A percentile compares a stretch with the other conserved stretches of the same genome.
Evolutionary conservation across 495 filamentous ascomycete genomes (phyloP).

Genomic region (Saxispiralis lemnorum): DNA sequence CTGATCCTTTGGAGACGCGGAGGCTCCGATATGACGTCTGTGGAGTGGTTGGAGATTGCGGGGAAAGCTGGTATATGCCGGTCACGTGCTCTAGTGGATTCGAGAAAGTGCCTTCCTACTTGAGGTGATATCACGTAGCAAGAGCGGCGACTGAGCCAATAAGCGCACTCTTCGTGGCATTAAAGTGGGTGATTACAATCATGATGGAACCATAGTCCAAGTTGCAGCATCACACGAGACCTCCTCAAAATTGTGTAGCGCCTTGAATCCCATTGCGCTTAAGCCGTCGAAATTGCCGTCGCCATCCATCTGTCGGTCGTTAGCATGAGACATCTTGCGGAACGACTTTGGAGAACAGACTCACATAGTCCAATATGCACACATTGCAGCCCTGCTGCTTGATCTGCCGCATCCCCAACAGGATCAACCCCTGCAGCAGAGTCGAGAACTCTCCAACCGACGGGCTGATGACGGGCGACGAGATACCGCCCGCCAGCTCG

Average conservation of each 20-base stretch:
- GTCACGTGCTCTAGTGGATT: no score
- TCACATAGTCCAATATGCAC: slow-evolving; percentile 60
- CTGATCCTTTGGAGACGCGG: no score
- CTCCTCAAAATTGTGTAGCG: slow-evolving; percentile 63
- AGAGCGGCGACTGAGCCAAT: no score
- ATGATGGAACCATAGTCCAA: slow-evolving; percentile 40
- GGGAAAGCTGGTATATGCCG: no score
- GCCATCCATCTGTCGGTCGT: slow-evolving; percentile 39
- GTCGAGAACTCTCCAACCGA: slow-evolving; percentile 50
- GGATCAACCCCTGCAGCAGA: slow-evolving; percentile 60
- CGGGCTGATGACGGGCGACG: slow-evolving; percentile 60
- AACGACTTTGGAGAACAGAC: slow-evolving; percentile 16
- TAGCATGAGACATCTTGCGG: slow-evolving; percentile 9
- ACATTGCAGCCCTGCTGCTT: slow-evolving; percentile 54
- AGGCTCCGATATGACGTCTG: no score
- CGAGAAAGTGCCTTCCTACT: no score
- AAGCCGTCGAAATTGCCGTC: slow-evolving; percentile 56
- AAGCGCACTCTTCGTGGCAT: no score
- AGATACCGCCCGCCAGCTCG: slow-evolving; percentile 50
- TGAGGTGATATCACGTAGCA: no score
- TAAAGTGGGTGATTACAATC: no score
- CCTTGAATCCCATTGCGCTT: slow-evolving; percentile 56
- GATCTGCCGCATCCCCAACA: slow-evolving; percentile 67
- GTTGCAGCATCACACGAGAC: slow-evolving; percentile 57
- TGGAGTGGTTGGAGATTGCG: no score